Evolutionary conservation across 2,329 filamentous ascomycete species (phyloP).

Genomic region (Alternaria gaisen): DNA sequence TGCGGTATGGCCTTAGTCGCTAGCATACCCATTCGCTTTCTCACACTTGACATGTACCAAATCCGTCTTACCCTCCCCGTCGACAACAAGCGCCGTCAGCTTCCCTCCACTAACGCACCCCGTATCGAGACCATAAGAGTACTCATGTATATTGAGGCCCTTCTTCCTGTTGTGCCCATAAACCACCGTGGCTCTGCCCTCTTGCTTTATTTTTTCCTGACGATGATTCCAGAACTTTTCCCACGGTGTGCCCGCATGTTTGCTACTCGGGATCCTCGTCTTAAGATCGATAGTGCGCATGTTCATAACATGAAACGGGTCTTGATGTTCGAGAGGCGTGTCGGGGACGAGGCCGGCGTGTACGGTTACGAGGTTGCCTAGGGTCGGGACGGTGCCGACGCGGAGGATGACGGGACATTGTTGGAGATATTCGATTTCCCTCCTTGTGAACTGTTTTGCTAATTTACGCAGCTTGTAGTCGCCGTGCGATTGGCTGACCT

Average conservation of each 20-base stretch:
- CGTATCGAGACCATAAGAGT: conserved; percentile 86
- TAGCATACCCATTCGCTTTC: conserved; percentile 28
- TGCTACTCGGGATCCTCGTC: conserved; percentile 65
- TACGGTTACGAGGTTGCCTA: conserved; percentile 76
- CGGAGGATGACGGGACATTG: conserved; percentile 80
- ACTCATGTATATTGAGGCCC: conserved; percentile 72
- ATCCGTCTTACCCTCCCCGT: conserved; percentile 56
- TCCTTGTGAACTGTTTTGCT: conserved; percentile 64
- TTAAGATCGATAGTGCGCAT: conserved; percentile 80
- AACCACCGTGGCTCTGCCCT: conserved; percentile 70
- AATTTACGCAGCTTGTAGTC: conserved; percentile 59
- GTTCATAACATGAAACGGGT: conserved; percentile 87
- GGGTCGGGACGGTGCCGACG: conserved; percentile 68
- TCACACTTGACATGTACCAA: conserved; percentile 54
- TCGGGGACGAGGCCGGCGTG: conserved; percentile 87
- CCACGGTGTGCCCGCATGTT: conserved; percentile 70
- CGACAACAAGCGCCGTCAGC: conserved; percentile 80
- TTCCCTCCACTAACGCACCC: conserved; percentile 79
- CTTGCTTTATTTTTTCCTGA: conserved; percentile 44
- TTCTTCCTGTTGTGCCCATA: conserved; percentile 74
- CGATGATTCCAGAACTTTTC: conserved; percentile 65
- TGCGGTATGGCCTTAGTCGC: conserved; percentile 17
- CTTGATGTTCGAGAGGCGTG: conserved; percentile 72
- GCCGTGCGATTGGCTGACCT: conserved; percentile 43
- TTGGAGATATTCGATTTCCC: conserved; percentile 75